Conservation (phyloP, 306 rosid genomes). For the Ormosia emarginata region DNA sequence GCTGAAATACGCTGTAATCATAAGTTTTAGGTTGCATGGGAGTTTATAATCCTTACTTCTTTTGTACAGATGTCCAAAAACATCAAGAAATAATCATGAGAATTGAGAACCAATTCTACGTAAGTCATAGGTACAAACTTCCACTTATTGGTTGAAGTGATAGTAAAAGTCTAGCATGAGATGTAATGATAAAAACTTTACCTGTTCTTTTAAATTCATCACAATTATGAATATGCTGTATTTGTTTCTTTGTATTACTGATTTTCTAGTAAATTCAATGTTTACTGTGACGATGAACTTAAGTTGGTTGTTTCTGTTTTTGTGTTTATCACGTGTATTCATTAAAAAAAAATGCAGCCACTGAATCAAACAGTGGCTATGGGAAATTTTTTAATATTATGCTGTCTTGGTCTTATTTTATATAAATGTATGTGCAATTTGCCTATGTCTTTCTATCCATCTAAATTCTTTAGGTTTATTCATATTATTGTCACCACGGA, state of each 20-base stretch:
- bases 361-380: not conserved
- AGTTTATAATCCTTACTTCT: not conserved
- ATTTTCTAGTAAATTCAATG: not conserved
- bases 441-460: no score
- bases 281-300: constrained; percentile 11
- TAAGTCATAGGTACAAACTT: constrained; percentile 19
- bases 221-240: not conserved
- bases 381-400: not conserved
- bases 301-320: not conserved
- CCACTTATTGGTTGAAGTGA: constrained; percentile 26
- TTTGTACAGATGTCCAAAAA: constrained; percentile 27
- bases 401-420: not conserved
- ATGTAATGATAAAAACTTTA: constrained; percentile 13
- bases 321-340: not conserved
- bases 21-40: constrained; percentile 21
- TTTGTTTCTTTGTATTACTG: not conserved
- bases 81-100: constrained; percentile 30
- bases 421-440: not conserved
- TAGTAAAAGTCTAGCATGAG: not conserved
- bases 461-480: no score
- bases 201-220: not conserved
- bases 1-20: constrained; percentile 28
- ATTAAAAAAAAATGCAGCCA: not conserved
- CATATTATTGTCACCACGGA: no score
- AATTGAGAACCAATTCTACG: not conserved